Evolutionary conservation across 768 basidiomycete genomes (phyloP).

Genomic region (Brasilioporus rufonigricans): DNA sequence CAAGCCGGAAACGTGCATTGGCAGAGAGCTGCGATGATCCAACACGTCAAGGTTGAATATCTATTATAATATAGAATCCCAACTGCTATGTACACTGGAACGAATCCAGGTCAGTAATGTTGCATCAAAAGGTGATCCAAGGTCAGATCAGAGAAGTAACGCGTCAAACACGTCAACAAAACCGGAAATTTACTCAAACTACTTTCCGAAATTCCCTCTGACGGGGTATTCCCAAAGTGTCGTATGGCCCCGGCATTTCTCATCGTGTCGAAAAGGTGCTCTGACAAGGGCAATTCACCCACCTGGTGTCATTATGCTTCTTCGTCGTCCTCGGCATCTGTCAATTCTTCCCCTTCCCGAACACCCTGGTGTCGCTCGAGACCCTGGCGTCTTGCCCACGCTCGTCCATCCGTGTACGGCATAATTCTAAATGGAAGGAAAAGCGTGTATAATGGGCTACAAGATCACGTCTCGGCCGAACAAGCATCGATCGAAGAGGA

Average conservation of each 20-base stretch:
- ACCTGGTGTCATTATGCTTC: slow-evolving; percentile 12
- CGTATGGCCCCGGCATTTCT: slow-evolving; percentile 79
- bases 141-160: slow-evolving; percentile 22
- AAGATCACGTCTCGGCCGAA: neutral
- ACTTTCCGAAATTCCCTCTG: slow-evolving; percentile 20
- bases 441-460: slow-evolving; percentile 75
- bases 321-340: slow-evolving; percentile 67
- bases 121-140: neutral
- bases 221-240: slow-evolving; percentile 49
- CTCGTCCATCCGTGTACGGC: slow-evolving; percentile 82
- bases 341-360: slow-evolving; percentile 79
- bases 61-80: too few species aligned
- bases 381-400: slow-evolving; percentile 73
- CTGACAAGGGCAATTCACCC: neutral
- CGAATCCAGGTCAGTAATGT: slow-evolving; percentile 4
- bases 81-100: neutral
- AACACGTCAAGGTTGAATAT: too few species aligned
- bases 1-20: neutral
- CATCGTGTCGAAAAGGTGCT: slow-evolving; percentile 48
- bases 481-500: neutral
- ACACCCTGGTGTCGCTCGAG: slow-evolving; percentile 61
- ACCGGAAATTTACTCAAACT: slow-evolving; percentile 25
- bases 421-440: slow-evolving; percentile 75
- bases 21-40: neutral
- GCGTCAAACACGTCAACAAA: slow-evolving; percentile 8